Conservation (phyloP, 805 yeast species). For the Sugiyamaella floridensis region DNA sequence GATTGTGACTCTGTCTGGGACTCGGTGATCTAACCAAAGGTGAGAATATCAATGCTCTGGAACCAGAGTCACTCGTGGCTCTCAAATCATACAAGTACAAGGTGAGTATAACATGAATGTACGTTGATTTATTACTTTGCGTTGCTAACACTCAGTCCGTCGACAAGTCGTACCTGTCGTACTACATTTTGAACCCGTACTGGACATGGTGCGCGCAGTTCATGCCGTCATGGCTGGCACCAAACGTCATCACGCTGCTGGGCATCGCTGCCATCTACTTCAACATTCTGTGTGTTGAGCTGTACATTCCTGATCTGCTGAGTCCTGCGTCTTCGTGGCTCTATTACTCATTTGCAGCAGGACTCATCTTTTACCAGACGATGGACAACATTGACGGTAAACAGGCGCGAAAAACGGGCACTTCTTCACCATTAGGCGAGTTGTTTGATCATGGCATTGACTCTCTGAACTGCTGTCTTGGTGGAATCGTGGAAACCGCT, state of each 20-base stretch:
- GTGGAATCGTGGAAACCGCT: slow-evolving; percentile 64
- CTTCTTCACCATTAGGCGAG: slow-evolving; percentile 92
- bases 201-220: slow-evolving; percentile 74
- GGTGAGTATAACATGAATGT: slow-evolving; percentile 16
- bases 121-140: no score
- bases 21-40: slow-evolving; percentile 2
- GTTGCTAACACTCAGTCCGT: slow-evolving; percentile 35
- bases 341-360: slow-evolving; percentile 69
- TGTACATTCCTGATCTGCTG: slow-evolving; percentile 64
- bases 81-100: slow-evolving; percentile 25
- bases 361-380: slow-evolving; percentile 86
- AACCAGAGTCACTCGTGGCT: slow-evolving; percentile 19
- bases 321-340: slow-evolving; percentile 65
- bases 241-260: slow-evolving; percentile 77
- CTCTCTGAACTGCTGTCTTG: slow-evolving; percentile 71
- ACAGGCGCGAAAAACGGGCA: slow-evolving; percentile 92
- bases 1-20: background rate
- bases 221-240: slow-evolving; percentile 91
- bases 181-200: slow-evolving; percentile 72
- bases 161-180: slow-evolving; percentile 75
- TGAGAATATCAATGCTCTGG: slow-evolving; percentile 13
- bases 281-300: slow-evolving; percentile 56
- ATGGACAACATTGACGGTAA: slow-evolving; percentile 97
- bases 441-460: slow-evolving; percentile 86
- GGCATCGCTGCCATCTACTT: slow-evolving; percentile 67